phyloP scores from a whole-genome alignment of 345 rosid genomes.

The Dovyalis caffra region DNA sequence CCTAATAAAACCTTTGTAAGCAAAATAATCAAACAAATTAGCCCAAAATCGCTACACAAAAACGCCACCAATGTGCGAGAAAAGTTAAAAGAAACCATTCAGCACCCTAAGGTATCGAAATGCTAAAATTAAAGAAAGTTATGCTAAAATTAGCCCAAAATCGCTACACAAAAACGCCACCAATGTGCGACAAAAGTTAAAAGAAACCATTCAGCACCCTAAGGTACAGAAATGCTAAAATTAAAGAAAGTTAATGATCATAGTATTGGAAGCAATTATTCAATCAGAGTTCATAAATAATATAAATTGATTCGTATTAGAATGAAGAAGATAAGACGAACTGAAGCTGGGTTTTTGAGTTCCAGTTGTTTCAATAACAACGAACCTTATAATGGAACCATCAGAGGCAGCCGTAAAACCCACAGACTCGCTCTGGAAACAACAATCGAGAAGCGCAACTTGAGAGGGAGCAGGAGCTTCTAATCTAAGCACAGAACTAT shows the following conservation, averaged over 20 bases:
- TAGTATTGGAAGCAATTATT: neutral
- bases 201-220: neutral
- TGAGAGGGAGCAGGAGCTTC: conserved; percentile 45
- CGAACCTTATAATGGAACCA: conserved; percentile 72
- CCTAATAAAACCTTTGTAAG: neutral
- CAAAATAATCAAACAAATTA: neutral
- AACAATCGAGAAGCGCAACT: conserved; percentile 79
- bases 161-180: neutral
- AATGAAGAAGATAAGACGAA: neutral
- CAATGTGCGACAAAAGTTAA: neutral
- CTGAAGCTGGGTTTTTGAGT: neutral
- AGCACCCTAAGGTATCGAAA: neutral
- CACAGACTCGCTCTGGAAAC: conserved; percentile 57
- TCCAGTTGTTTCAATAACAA: neutral
- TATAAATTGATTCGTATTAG: neutral
- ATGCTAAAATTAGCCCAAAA: too few species aligned
- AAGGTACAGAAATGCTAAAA: neutral
- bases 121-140: neutral
- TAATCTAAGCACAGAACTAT: conserved; percentile 46
- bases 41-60: neutral
- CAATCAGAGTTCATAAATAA: neutral
- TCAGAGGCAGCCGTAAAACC: conserved; percentile 63
- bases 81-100: neutral
- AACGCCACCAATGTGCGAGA: neutral
- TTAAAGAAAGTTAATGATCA: neutral